Evolutionary conservation across 176 grass and related monocot species (phyloP).

Genomic region (Oryza meyeriana): DNA sequence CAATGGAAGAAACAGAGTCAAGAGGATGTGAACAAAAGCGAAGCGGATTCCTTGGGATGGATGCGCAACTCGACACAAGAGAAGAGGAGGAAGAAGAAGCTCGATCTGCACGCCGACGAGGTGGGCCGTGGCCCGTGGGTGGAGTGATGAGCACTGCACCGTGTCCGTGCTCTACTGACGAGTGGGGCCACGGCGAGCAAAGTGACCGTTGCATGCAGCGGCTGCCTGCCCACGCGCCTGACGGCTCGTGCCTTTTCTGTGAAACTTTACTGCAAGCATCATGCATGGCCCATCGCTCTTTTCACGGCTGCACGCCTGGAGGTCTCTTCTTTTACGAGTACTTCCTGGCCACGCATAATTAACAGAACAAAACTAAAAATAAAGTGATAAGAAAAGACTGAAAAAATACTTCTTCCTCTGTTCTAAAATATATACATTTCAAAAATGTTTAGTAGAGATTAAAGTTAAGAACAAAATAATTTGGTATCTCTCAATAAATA

Average conservation of each 20-base stretch:
- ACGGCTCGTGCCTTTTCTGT: not conserved
- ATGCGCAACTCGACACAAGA: not conserved
- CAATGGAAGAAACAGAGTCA: not conserved
- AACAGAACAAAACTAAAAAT: no score
- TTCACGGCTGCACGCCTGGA: not conserved
- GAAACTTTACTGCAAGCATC: conserved; percentile 12
- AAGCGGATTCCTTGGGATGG: not conserved
- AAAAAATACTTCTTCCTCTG: no score
- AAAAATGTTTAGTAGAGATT: no score
- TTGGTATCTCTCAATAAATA: no score
- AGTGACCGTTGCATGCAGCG: conserved; percentile 43
- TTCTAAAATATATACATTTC: no score
- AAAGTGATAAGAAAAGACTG: no score
- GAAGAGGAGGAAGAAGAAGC: not conserved
- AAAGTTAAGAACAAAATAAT: no score
- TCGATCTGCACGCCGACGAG: no score
- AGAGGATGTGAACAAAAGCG: not conserved
- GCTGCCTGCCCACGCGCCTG: conserved; percentile 13
- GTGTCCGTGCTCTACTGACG: not conserved
- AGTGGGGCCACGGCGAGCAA: not conserved
- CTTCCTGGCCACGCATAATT: no score
- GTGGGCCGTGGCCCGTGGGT: not conserved
- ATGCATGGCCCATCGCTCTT: no score
- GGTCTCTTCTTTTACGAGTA: no score
- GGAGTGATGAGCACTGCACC: not conserved